Evolutionary conservation across 2,329 filamentous ascomycete genomes (phyloP).

Genomic region (Alternaria sp.): DNA sequence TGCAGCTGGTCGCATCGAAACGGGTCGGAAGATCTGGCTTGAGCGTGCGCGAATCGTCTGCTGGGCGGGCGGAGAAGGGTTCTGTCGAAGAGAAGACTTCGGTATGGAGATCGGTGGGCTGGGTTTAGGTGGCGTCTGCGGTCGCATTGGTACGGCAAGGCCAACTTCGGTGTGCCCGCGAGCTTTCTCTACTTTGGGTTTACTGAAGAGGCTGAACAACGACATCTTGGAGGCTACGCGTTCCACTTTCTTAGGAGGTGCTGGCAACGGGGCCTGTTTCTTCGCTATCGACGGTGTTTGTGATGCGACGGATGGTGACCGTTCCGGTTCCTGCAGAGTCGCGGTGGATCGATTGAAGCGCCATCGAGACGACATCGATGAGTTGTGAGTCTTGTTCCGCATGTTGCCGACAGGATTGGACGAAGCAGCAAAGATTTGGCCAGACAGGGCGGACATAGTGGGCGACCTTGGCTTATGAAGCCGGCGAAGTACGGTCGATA

Average conservation of each 20-base stretch:
- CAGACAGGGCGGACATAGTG: constrained; percentile 22
- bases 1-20: constrained; percentile 33
- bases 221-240: constrained; percentile 53
- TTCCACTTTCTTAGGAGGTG: constrained; percentile 37
- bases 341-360: constrained; percentile 43
- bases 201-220: constrained; percentile 58
- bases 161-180: constrained; percentile 55
- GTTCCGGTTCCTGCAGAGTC: constrained; percentile 34
- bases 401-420: constrained; percentile 22
- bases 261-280: constrained; percentile 16
- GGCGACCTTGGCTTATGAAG: constrained; percentile 8
- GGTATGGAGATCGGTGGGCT: constrained; percentile 24
- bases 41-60: constrained; percentile 42
- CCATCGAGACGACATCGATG: constrained; percentile 43
- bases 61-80: constrained; percentile 37
- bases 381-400: constrained; percentile 30
- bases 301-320: constrained; percentile 12
- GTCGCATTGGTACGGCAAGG: constrained; percentile 45
- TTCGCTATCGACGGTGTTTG: constrained; percentile 17
- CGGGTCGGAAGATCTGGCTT: constrained; percentile 40
- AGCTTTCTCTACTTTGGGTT: constrained; percentile 56
- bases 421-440: constrained; percentile 19
- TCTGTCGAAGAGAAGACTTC: constrained; percentile 38
- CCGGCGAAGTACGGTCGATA: constrained; percentile 3
- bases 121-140: constrained; percentile 34